These are phyloP conservation scores for Cylindrotheca fusiformis DNA, from an alignment of 108 stramenopile species.

Conservation along the genomic window DNA sequence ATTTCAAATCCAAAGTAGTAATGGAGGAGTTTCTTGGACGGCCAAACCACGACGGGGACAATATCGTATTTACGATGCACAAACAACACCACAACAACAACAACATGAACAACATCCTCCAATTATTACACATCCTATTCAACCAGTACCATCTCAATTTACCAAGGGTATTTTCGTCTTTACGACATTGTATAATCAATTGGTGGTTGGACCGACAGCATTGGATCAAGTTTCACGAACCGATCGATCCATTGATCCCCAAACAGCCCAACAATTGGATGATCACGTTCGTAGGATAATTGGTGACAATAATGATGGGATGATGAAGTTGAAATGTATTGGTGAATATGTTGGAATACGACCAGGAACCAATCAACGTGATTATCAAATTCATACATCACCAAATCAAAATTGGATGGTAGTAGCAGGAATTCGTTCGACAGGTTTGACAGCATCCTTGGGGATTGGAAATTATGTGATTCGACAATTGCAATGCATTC, in stretches of 20 bases:
- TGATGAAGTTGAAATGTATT: slow-evolving; percentile 27
- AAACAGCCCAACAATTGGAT: slow-evolving; percentile 43
- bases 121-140: slow-evolving; percentile 59
- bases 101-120: no score
- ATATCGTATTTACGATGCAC: slow-evolving; percentile 52
- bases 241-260: slow-evolving; percentile 46
- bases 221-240: slow-evolving; percentile 54
- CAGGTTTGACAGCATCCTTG: slow-evolving; percentile 74
- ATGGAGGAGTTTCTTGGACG: slow-evolving; percentile 12
- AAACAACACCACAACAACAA: background rate
- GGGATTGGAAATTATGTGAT: slow-evolving; percentile 72
- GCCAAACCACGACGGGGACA: slow-evolving; percentile 70
- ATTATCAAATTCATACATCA: slow-evolving; percentile 66
- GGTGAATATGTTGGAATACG: slow-evolving; percentile 83
- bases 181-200: slow-evolving; percentile 68
- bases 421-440: slow-evolving; percentile 77
- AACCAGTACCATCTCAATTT: slow-evolving; percentile 73
- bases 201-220: slow-evolving; percentile 87
- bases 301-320: slow-evolving; percentile 32
- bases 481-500: slow-evolving; percentile 32
- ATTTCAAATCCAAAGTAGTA: background rate
- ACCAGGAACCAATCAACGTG: slow-evolving; percentile 68
- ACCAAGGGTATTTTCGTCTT: slow-evolving; percentile 84
- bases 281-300: slow-evolving; percentile 33
- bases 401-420: slow-evolving; percentile 49